Evolutionary conservation across 495 filamentous ascomycete genomes (phyloP), one percentile per base, ranked within the genome.

Genomic region (Pseudoneurospora amorphoporcata): DNA sequence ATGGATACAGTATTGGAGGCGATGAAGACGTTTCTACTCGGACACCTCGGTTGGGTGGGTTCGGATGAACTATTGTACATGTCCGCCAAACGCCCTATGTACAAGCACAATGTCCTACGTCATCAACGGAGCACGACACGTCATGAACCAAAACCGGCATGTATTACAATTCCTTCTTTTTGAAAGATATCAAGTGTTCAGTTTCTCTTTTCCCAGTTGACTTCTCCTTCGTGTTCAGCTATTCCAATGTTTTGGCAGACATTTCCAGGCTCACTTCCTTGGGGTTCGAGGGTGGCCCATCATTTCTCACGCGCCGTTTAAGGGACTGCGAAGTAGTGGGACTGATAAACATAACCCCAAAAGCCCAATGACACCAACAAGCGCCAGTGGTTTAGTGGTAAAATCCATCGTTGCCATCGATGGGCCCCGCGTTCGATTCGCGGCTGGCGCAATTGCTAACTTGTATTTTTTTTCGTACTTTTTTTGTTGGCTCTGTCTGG

Each of bases 321-420:
- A 23, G 23, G 0, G 23, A 23, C 23, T 23, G 23, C 23, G 1
- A 23, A 23, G 23, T 23, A n/a, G n/a, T n/a, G n/a, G 23, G 23
- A 23, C 0, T 23, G 1, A 53, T 53, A 23, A 19, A 8, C 8
- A 1, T 8, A 12, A 12, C n/a, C 4, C 3, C n/a, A 4, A 10
- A 3, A 17, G 0, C 2, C 3, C 3, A 10, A 10, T 23, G 3
- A 19, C 43, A 53, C 32, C 5, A 61, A 32, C 2, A 35, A 35
- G 53, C 53, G 53, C 53, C 79, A 82, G 82, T 83, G 82, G 82
- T 83, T 83, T 84, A 84, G 83, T 84, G 83, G 83, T 84, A 84
- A 84, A 84, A 84, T 84, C 81, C 83, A 83, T 84, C 83, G 83
- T 84, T 84, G 83, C 83, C 83, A 84, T 84, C 82, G 82, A 84